Evolutionary conservation across 1,284 basidiomycete genomes (phyloP), one percentile per base, ranked within the genome.

Genomic region (Hypsizygus ulmarius): DNA sequence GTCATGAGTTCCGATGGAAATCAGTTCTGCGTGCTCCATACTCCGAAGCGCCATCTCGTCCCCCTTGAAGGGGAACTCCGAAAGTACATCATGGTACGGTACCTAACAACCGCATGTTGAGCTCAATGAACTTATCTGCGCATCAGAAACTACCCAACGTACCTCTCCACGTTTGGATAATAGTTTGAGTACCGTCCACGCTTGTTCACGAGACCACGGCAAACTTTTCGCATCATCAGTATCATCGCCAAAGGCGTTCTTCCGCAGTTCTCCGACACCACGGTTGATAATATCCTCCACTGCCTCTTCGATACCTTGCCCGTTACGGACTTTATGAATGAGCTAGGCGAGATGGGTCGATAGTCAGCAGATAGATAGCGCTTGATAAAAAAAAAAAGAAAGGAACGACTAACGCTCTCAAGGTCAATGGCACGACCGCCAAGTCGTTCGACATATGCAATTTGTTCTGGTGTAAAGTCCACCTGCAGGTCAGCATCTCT

Each of bases 161-260:
- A 90, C 87, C 76, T 96, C 90, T 12, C 79, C 69, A 39, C 78
- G 73, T 51, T 77, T 76, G 0, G 92, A 78, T 15, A 99, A 76
- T 25, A 77, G 73, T 58, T 84, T 87, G 50, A 98, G 74, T 6
- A 99, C 72, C 25, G 75, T 77, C 93, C 95, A 98, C 0, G 84
- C 93, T 64, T 98, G 93, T 45, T 90, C 85, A 38, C 88, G 77
- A 6, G 83, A 79, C 96, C 96, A 99, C 0, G 84, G 74, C 18
- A 97, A 68, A 41, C 66, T 74, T 66, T 92, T 93, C 3, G 88
- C 87, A 61, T 97, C 94, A 44, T 93, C 89, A 2, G 75, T 66
- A 61, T 96, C 94, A 60, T 97, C 94, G 0, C 93, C 96, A 62
- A 97, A 98, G 0, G 91, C 91, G 45, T 81, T 87, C 75, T 97